phyloP scores from a whole-genome alignment of 805 yeast species.

The Yamadazyma paraphyllophila region DNA sequence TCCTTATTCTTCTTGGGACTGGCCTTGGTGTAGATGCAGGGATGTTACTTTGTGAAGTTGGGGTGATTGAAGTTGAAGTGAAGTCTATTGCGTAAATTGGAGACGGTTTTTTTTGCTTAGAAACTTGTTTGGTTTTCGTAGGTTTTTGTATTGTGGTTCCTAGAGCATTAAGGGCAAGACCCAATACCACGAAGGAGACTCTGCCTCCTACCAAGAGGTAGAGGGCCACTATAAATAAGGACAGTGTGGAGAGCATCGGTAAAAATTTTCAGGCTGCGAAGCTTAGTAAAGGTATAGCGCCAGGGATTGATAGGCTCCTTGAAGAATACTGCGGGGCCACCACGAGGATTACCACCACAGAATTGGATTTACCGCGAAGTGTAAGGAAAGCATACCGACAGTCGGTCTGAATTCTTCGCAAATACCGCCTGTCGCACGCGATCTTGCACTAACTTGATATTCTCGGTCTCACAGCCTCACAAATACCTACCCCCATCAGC shows the following conservation, averaged over 20 bases:
- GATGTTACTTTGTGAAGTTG: slow-evolving; percentile 20
- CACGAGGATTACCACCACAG: slow-evolving; percentile 10
- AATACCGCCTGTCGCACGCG: too few relatives aligned
- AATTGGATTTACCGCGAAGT: slow-evolving; percentile 12
- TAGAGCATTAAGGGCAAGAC: slow-evolving; percentile 1
- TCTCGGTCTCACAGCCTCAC: neutral
- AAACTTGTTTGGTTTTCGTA: neutral
- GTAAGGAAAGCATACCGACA: too few relatives aligned
- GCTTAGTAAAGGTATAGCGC: neutral
- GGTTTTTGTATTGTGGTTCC: neutral
- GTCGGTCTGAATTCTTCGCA: too few relatives aligned
- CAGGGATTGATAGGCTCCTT: neutral
- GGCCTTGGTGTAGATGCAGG: slow-evolving; percentile 12
- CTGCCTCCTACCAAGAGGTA: slow-evolving; percentile 45
- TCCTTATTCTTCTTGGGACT: slow-evolving; percentile 11
- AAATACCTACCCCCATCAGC: neutral
- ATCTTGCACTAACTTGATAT: too few relatives aligned
- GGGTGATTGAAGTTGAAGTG: slow-evolving; percentile 33
- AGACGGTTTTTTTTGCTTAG: slow-evolving; percentile 1
- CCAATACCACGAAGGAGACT: slow-evolving; percentile 28
- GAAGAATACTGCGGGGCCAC: slow-evolving; percentile 16
- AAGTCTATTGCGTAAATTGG: slow-evolving; percentile 39
- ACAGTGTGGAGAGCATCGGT: slow-evolving; percentile 11
- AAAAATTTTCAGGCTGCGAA: slow-evolving; percentile 13
- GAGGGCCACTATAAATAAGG: slow-evolving; percentile 12